phyloP scores from a whole-genome alignment of 768 basidiomycete species.

The Dacryopinax primogenitus region DNA sequence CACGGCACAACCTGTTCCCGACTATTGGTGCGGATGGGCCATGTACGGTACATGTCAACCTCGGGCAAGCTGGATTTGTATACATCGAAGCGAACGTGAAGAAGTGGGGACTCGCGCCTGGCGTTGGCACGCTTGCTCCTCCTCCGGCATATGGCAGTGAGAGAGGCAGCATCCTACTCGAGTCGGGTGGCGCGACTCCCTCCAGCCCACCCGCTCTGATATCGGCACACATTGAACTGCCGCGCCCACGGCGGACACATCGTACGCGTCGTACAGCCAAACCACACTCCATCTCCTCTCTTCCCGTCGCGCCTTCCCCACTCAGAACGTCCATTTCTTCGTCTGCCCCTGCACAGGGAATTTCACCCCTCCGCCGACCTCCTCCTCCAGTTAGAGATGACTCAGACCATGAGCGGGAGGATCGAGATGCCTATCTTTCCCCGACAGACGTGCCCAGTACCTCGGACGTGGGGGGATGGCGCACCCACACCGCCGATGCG shows the following conservation, averaged over 20 bases:
- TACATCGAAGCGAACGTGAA: constrained; percentile 99
- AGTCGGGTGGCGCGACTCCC: constrained; percentile 55
- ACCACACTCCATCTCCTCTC: constrained; percentile 30
- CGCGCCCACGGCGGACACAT: constrained; percentile 39
- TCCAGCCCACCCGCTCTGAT: neutral
- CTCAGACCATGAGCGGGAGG: constrained; percentile 35
- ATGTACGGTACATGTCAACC: constrained; percentile 91
- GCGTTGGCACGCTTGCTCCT: constrained; percentile 90
- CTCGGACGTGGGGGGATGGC: neutral
- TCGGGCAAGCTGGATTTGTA: constrained; percentile 95
- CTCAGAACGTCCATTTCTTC: constrained; percentile 30
- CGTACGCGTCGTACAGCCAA: constrained; percentile 41
- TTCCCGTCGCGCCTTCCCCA: constrained; percentile 49
- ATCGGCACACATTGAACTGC: neutral
- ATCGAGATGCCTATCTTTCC: constrained; percentile 13
- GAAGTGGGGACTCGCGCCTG: constrained; percentile 98
- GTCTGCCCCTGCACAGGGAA: constrained; percentile 21
- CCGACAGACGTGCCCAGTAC: constrained; percentile 10
- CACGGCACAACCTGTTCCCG: constrained; percentile 87
- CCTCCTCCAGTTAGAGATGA: constrained; percentile 29
- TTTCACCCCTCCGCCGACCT: constrained; percentile 30
- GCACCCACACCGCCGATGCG: neutral
- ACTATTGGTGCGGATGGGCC: constrained; percentile 93
- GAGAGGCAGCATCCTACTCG: constrained; percentile 86
- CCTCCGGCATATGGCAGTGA: constrained; percentile 98